phyloP scores from a whole-genome alignment of 2,329 filamentous ascomycete species.

The Hypoxylon sp. region DNA sequence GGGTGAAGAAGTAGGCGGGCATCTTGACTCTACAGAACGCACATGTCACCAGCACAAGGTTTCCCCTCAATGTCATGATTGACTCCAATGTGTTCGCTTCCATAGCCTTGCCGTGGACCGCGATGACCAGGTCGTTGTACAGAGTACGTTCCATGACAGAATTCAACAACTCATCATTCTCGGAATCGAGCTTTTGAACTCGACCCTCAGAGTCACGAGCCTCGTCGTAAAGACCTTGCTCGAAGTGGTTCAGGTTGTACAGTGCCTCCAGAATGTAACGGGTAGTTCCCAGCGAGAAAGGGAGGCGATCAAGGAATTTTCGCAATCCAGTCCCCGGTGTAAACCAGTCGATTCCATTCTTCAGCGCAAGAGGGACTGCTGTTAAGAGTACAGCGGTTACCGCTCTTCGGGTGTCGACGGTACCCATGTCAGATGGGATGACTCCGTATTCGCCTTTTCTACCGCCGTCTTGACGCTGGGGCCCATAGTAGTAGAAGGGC shows the following conservation, averaged over 20 bases:
- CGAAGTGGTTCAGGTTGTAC: constrained; percentile 37
- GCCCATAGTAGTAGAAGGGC: constrained; percentile 48
- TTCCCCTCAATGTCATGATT: background rate
- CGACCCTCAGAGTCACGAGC: background rate
- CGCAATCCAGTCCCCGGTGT: constrained; percentile 49
- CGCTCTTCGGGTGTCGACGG: constrained; percentile 37
- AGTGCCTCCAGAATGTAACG: constrained; percentile 44
- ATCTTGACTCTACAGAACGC: constrained; percentile 27
- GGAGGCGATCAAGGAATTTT: constrained; percentile 49
- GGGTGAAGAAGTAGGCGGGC: constrained; percentile 41
- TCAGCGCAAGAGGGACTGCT: constrained; percentile 32
- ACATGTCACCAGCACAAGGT: constrained; percentile 29
- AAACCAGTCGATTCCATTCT: constrained; percentile 46
- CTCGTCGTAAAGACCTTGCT: background rate
- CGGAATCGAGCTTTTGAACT: background rate
- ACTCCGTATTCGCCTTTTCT: constrained; percentile 47
- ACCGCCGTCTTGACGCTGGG: constrained; percentile 17
- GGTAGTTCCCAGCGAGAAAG: constrained; percentile 41
- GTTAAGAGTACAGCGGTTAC: constrained; percentile 39
- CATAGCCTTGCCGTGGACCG: constrained; percentile 39
- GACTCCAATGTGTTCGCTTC: background rate
- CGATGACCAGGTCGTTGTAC: constrained; percentile 43
- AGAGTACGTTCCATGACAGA: constrained; percentile 30
- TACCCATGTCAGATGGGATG: constrained; percentile 42
- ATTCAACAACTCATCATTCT: background rate